Evolutionary conservation across 768 basidiomycete genomes (phyloP).

Genomic region (Lactifluus pinguis): DNA sequence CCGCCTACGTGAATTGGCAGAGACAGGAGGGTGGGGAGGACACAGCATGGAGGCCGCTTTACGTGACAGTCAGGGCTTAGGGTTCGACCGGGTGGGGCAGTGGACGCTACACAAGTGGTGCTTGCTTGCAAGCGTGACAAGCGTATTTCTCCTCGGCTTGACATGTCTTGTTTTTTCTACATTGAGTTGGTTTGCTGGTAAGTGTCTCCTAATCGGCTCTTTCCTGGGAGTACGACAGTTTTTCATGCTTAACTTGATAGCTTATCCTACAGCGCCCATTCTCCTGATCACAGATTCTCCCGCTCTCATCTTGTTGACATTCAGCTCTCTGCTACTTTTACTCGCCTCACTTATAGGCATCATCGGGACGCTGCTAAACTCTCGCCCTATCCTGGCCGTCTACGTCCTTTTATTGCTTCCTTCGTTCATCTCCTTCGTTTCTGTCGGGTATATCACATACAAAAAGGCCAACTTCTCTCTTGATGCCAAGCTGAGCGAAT

Average conservation of each 20-base stretch:
- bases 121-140: slow-evolving; percentile 44
- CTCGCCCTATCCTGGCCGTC: slow-evolving; percentile 55
- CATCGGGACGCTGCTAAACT: slow-evolving; percentile 53
- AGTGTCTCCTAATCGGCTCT: slow-evolving; percentile 18
- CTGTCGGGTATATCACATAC: slow-evolving; percentile 58
- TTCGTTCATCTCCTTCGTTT: slow-evolving; percentile 43
- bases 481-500: slow-evolving; percentile 55
- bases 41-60: slow-evolving; percentile 13
- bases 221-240: background rate
- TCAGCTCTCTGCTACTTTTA: slow-evolving; percentile 47
- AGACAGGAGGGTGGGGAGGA: slow-evolving; percentile 8
- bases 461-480: slow-evolving; percentile 51
- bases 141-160: slow-evolving; percentile 47
- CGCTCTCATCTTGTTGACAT: slow-evolving; percentile 45
- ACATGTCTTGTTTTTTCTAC: slow-evolving; percentile 42
- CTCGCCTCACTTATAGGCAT: slow-evolving; percentile 53
- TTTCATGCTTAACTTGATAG: slow-evolving; percentile 27
- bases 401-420: slow-evolving; percentile 67
- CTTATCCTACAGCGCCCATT: slow-evolving; percentile 54
- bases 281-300: slow-evolving; percentile 52
- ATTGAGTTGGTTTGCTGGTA: slow-evolving; percentile 52
- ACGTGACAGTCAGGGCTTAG: slow-evolving; percentile 32
- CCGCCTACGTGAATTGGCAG: slow-evolving; percentile 5
- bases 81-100: slow-evolving; percentile 31
- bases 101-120: slow-evolving; percentile 63